Percentiles rank a stretch among this genome's conserved stretches.
phyloP scores from a whole-genome alignment of 305 asterid species.

The Solanum hybrid region DNA sequence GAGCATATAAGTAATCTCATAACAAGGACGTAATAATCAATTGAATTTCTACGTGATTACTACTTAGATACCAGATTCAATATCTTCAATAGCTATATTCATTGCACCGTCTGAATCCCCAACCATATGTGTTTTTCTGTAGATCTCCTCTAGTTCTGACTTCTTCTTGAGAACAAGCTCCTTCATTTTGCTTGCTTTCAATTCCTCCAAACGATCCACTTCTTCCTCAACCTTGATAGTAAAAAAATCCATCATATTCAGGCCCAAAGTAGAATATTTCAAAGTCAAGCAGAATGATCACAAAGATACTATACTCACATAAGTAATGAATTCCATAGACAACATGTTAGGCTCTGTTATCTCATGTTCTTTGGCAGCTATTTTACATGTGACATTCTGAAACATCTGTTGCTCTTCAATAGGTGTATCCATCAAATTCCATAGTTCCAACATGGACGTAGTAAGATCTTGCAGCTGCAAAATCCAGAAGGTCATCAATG shows the following conservation, averaged over 20 bases:
- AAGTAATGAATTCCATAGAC: constrained; percentile 51
- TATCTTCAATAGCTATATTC: constrained; percentile 55
- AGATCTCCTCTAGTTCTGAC: constrained; percentile 77
- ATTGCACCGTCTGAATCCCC: constrained; percentile 53
- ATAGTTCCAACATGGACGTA: constrained; percentile 75
- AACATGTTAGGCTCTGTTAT: constrained; percentile 81
- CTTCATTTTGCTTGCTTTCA: constrained; percentile 90
- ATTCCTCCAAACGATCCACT: constrained; percentile 78
- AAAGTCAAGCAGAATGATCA: not conserved
- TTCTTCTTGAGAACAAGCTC: constrained; percentile 94
- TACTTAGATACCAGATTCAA: constrained; percentile 65
- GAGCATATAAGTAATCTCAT: not conserved
- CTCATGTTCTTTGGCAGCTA: constrained; percentile 89
- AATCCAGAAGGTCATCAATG: constrained; percentile 9
- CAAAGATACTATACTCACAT: constrained; percentile 34
- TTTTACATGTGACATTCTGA: constrained; percentile 79
- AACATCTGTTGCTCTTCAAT: constrained; percentile 75
- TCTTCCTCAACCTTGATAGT: constrained; percentile 68
- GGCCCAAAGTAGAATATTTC: not conserved
- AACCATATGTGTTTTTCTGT: constrained; percentile 70
- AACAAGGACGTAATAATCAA: not conserved
- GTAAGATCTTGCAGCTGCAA: constrained; percentile 86
- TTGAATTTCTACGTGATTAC: not conserved
- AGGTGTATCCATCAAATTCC: constrained; percentile 99
- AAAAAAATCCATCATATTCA: not conserved